These are phyloP conservation scores for Ceratobasidium sp. DNA, from an alignment of 1,284 basidiomycete species.

Conservation along the genomic window DNA sequence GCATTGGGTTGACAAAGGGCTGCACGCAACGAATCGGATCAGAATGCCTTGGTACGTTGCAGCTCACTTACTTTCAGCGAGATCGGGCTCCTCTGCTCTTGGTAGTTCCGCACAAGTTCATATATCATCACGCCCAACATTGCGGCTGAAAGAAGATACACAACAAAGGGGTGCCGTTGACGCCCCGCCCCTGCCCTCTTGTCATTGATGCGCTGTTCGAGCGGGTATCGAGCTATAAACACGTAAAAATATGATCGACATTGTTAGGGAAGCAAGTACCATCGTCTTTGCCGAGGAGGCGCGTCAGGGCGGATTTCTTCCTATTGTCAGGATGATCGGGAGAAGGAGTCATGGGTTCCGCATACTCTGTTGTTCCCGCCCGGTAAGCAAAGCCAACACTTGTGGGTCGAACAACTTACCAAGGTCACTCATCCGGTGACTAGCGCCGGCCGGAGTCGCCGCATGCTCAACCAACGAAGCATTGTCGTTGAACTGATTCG, in stretches of 20 bases:
- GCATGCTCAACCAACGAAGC: conserved; percentile 64
- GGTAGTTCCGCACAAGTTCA: conserved; percentile 79
- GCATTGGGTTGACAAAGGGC: conserved; percentile 90
- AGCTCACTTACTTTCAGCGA: conserved; percentile 74
- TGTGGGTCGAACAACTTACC: conserved; percentile 59
- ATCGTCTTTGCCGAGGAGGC: conserved; percentile 34
- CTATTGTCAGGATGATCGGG: conserved; percentile 50
- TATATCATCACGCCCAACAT: conserved; percentile 81
- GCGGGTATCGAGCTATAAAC: conserved; percentile 62
- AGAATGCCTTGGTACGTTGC: background rate
- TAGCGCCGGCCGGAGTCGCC: conserved; percentile 51
- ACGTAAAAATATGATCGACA: conserved; percentile 46
- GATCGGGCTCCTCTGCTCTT: conserved; percentile 80
- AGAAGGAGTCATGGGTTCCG: conserved; percentile 61
- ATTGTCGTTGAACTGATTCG: conserved; percentile 43
- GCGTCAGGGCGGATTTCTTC: conserved; percentile 38
- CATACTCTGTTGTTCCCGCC: conserved; percentile 64
- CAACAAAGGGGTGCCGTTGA: conserved; percentile 82
- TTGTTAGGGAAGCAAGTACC: conserved; percentile 27
- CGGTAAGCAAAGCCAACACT: conserved; percentile 22
- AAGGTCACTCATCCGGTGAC: conserved; percentile 58
- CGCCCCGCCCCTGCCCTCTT: conserved; percentile 83
- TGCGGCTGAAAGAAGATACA: conserved; percentile 69
- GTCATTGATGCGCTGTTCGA: conserved; percentile 86
- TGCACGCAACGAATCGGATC: conserved; percentile 52